Conservation (phyloP, 2,329 filamentous ascomycete species). For the Sphaerulina vaccinii region DNA sequence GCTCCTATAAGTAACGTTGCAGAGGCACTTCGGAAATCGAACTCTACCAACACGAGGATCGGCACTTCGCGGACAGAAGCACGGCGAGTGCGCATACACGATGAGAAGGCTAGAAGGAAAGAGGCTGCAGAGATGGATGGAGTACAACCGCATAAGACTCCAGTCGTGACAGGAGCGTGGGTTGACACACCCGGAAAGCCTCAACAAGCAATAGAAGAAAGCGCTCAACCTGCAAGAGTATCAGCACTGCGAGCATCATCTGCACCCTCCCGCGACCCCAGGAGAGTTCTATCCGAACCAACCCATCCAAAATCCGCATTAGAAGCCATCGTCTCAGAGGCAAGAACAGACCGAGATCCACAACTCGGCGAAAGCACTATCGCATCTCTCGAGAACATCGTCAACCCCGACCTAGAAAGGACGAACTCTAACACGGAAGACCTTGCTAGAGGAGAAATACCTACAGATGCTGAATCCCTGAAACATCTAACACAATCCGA, state of each 20-base stretch:
- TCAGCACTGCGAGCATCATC: conserved; percentile 2
- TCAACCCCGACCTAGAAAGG: conserved; percentile 33
- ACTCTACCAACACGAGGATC: no score
- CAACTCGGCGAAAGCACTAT: conserved; percentile 49
- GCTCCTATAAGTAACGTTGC: neutral
- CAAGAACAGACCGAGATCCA: conserved; percentile 32
- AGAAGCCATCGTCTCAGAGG: conserved; percentile 43
- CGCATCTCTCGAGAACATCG: conserved; percentile 48
- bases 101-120: conserved; percentile 12
- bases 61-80: conserved; percentile 10
- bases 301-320: conserved; percentile 37
- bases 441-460: conserved; percentile 6
- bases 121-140: conserved; percentile 7
- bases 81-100: conserved; percentile 14
- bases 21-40: neutral
- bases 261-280: conserved; percentile 4
- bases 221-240: conserved; percentile 2
- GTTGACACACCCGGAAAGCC: conserved; percentile 7
- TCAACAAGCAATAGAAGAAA: neutral
- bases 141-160: conserved; percentile 2
- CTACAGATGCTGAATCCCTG: conserved; percentile 10
- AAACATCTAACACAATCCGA: conserved; percentile 40
- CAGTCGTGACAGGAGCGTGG: conserved; percentile 8
- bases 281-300: conserved; percentile 20
- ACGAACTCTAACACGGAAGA: conserved; percentile 25